Base-by-base conservation (phyloP, 2,329 filamentous ascomycete species). In the Penicillium capsulatum region DNA sequence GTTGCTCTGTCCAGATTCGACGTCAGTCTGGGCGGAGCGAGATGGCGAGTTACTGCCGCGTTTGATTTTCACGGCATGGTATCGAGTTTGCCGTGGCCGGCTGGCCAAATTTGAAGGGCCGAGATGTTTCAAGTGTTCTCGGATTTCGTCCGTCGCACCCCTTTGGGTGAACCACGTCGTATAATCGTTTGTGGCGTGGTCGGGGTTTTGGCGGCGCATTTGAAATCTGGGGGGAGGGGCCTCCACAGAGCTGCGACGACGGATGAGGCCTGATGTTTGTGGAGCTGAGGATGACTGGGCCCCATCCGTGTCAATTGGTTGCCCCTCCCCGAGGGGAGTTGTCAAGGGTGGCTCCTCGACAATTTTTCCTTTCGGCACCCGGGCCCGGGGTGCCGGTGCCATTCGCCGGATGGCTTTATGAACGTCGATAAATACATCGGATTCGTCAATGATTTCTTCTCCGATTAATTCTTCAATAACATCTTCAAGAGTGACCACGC, bases 391-490 rank as follows among this genome's bases (percentile, higher is more conserved):
- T 2, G 90, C 89, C 1, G 89, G 89, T 14, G 84, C 80, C 57
- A 94, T 78, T 36, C 92, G 86, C 42, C 92, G 81, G 53, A 98
- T 96, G 15, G 92, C 92, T 70, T 97, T 97, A 73, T 97, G 92
- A 2, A 98, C 89, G 64, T 98, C 92, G 49, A 98, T 84, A 58
- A 94, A 98, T 8, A 98, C 92, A 65, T 98, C 92, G 0, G 91
- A 97, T 65, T 98, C 92, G 62, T 98, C 92, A 47, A 98, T 94
- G 50, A 97, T 98, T 75, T 98, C 92, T 72, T 98, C 92, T 72
- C 92, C 92, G 65, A 98, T 98, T 17, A 98, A 72, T 66, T 98
- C 92, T 65, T 98, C 92, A 59, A 98, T 98, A 3, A 98, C 92
- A 64, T 98, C 92, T 64, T 98, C 92, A 2, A 98, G 71, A 0